Evolutionary conservation across 2,329 filamentous ascomycete species (phyloP), one percentile per base, ranked within the genome.

Genomic region (Dothistroma pini): DNA sequence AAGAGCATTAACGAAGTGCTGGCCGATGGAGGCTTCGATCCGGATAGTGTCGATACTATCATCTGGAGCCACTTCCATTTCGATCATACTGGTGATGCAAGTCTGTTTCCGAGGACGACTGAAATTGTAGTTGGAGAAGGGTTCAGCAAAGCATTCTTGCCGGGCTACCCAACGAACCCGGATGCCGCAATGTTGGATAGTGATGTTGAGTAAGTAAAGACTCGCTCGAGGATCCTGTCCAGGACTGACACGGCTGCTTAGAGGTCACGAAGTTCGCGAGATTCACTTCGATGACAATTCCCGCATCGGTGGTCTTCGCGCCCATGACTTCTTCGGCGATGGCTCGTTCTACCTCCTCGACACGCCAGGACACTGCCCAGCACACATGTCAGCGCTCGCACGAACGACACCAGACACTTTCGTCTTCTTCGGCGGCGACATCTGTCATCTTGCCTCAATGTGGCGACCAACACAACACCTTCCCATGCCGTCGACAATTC

Each of bases 261-360:
- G 25, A 29, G 25, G 25, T 16, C 67, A 77, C 51, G 64, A 74
- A 54, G 62, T 77, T 1, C 56, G 44, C 5, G 70, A 72, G 51
- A 61, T 73, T 14, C 44, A 59, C 25, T 73, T 75, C 25, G 56
- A 54, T 14, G 63, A 69, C 19, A 60, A 44, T 10, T 49, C 76
- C 12, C 68, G 72, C 38, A 76, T 80, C 32, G 78, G 76, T 2
- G 65, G 70, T 8, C 79, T 80, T 59, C 63, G 70, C 31, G 79
- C 79, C 2, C 66, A 72, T 25, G 82, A 84, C 65, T 83, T 77
- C 65, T 84, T 83, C 58, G 76, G 77, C 2, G 82, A 84, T 65
- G 81, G 81, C 0, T 77, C 72, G 21, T 81, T 84, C 59, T 83
- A 82, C 64, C 71, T 84, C 3, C 71, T 84, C 29, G 70, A 80